A percentile compares a stretch with the other conserved stretches of the same genome.
phyloP scores from a whole-genome alignment of 306 rosid species.

The Cicer cuneatum region DNA sequence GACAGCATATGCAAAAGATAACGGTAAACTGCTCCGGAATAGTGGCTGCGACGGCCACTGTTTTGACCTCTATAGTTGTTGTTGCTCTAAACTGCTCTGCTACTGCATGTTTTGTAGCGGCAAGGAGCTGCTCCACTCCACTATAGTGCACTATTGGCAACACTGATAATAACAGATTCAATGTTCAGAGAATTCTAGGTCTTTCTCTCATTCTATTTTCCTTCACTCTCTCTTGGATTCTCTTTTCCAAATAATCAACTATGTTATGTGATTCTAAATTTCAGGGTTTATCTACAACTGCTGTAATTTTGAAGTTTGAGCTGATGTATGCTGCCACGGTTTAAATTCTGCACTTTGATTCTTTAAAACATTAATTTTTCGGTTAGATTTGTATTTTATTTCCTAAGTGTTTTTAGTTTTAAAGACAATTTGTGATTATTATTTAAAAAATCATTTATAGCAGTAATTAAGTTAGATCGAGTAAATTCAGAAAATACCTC shows the following conservation, averaged over 20 bases:
- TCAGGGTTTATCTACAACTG: slow-evolving; percentile 70
- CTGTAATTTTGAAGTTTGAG: slow-evolving; percentile 82
- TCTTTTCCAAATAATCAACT: not conserved
- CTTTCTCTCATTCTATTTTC: not conserved
- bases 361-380: too few species aligned
- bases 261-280: slow-evolving; percentile 38
- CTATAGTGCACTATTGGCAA: too few species aligned
- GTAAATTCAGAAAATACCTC: too few species aligned
- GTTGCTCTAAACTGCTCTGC: not conserved
- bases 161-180: not conserved
- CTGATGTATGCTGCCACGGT: slow-evolving; percentile 77
- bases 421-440: too few species aligned
- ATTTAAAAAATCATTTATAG: too few species aligned
- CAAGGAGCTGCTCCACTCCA: not conserved
- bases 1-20: not conserved
- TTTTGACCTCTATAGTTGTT: not conserved
- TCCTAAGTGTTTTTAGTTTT: too few species aligned
- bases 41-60: not conserved
- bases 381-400: too few species aligned
- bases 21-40: not conserved
- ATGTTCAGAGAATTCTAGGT: not conserved
- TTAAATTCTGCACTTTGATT: too few species aligned
- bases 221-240: not conserved
- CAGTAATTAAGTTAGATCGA: too few species aligned
- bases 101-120: not conserved